phyloP scores from a whole-genome alignment of 179 eudicot genomes.

The Spergularia azorica region DNA sequence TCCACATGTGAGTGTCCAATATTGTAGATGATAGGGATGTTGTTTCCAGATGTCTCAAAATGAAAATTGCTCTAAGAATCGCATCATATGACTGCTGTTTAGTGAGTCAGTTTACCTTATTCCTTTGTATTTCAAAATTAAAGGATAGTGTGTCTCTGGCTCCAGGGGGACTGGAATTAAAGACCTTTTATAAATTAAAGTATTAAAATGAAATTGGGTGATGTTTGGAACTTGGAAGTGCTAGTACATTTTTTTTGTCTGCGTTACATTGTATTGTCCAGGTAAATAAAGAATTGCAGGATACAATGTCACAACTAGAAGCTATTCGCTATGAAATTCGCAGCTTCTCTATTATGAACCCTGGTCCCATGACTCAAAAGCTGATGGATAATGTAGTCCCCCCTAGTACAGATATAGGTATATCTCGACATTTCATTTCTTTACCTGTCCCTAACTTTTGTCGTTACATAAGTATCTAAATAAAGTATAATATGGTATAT shows the following conservation, averaged over 20 bases:
- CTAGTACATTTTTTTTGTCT: neutral
- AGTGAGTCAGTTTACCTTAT: too few species aligned
- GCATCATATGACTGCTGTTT: too few species aligned
- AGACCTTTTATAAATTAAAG: too few species aligned
- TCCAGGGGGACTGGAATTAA: too few species aligned
- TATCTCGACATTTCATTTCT: neutral
- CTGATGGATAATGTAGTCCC: slow-evolving; percentile 58
- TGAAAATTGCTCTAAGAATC: too few species aligned
- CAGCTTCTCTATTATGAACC: slow-evolving; percentile 70
- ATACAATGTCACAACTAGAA: slow-evolving; percentile 81
- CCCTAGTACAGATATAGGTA: slow-evolving; percentile 43
- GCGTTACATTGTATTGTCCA: slow-evolving; percentile 16
- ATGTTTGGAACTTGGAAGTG: neutral
- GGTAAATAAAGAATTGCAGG: slow-evolving; percentile 95
- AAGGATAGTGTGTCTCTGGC: too few species aligned
- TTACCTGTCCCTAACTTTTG: neutral
- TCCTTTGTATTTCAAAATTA: too few species aligned
- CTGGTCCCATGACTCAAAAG: slow-evolving; percentile 73
- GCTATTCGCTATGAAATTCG: slow-evolving; percentile 90
- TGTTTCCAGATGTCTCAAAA: too few species aligned
- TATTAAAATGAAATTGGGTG: neutral
- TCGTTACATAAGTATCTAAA: neutral
- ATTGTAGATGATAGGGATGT: too few species aligned
- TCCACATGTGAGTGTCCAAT: too few species aligned
- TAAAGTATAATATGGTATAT: neutral